Evolutionary conservation across 495 filamentous ascomycete genomes (phyloP).

Genomic region (Aspergillus wentii): DNA sequence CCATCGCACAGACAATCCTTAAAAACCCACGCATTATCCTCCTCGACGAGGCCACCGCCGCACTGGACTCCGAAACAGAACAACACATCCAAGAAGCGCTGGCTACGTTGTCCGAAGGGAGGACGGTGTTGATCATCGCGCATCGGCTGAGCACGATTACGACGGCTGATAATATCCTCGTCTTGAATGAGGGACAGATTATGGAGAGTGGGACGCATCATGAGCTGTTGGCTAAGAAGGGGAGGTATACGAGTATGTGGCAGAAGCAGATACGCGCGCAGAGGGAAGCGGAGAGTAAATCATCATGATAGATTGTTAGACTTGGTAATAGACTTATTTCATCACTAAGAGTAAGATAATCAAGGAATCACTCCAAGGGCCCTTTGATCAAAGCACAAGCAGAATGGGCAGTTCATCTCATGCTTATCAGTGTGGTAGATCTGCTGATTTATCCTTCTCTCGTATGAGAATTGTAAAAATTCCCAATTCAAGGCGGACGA

Average conservation of each 20-base stretch:
- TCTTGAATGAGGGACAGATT: conserved; percentile 69
- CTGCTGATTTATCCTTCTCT: no score
- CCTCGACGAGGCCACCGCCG: conserved; percentile 46
- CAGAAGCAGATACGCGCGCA: conserved; percentile 73
- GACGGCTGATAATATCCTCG: conserved; percentile 78
- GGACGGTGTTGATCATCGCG: conserved; percentile 65
- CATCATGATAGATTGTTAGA: no score
- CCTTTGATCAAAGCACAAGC: no score
- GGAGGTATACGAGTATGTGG: conserved; percentile 77
- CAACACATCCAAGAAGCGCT: conserved; percentile 77
- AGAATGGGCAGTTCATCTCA: no score
- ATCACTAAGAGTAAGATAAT: no score
- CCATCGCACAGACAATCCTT: conserved; percentile 80
- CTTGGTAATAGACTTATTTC: no score
- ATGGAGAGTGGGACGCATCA: conserved; percentile 70
- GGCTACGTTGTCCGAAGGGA: conserved; percentile 58
- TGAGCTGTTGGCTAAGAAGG: conserved; percentile 58
- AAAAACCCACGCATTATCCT: conserved; percentile 84
- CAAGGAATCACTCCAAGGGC: no score
- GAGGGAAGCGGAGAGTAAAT: no score
- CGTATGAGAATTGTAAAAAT: no score
- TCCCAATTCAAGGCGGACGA: no score
- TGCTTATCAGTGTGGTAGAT: no score
- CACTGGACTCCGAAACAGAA: conserved; percentile 53
- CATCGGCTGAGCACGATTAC: conserved; percentile 79